A percentile compares a stretch with the other conserved stretches of the same genome.
phyloP scores from a whole-genome alignment of 305 asterid species.

The Fraxinus velutina region DNA sequence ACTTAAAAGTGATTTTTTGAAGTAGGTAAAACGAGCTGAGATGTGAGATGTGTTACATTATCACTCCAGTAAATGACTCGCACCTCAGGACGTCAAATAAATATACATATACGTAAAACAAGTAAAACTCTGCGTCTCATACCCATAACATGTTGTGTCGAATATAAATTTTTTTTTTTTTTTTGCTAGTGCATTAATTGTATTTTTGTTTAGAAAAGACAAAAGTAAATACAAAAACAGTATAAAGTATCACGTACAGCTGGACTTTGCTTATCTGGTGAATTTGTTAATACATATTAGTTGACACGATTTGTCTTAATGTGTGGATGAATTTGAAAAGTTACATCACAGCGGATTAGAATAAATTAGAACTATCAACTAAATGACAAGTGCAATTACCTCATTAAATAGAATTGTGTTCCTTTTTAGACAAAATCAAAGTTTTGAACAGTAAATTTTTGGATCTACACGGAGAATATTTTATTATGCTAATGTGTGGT shows the following conservation, averaged over 20 bases:
- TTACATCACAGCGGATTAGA: background rate
- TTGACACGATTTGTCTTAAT: background rate
- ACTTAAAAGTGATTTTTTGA: background rate
- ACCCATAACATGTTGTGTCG: background rate
- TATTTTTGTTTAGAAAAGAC: conserved; percentile 19
- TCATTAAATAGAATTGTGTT: too few species aligned
- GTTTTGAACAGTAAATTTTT: too few species aligned
- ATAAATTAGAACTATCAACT: background rate
- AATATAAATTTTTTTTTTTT: too few species aligned
- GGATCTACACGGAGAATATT: too few species aligned
- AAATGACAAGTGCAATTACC: background rate
- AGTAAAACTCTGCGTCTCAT: too few species aligned
- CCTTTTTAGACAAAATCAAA: too few species aligned
- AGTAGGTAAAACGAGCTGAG: background rate
- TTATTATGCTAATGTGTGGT: too few species aligned
- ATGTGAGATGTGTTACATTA: background rate
- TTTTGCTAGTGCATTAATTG: background rate
- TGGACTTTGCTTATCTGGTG: background rate
- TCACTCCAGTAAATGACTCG: background rate
- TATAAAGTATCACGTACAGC: background rate
- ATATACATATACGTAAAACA: background rate
- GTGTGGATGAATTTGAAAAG: background rate
- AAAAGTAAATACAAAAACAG: conserved; percentile 24
- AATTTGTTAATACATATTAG: background rate
- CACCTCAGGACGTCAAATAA: background rate